A percentile compares a stretch with the other conserved stretches of the same genome.
These are phyloP conservation scores for Gossypium rotundifolium DNA, from an alignment of 345 rosid genomes.

Conservation along the genomic window DNA sequence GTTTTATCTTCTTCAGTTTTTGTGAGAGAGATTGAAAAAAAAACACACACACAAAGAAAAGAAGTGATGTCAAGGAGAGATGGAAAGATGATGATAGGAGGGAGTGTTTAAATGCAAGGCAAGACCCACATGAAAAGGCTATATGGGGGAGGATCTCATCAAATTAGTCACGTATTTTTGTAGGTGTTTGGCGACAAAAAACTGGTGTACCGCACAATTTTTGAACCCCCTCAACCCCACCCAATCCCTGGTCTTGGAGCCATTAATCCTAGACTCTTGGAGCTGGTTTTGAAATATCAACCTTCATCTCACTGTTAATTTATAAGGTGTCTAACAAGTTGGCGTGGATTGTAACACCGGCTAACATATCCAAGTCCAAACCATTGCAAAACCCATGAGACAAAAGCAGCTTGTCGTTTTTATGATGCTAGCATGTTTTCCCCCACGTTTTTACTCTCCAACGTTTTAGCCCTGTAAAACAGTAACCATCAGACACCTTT, in stretches of 20 bases:
- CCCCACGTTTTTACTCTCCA: background rate
- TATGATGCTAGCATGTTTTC: background rate
- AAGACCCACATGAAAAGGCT: conserved; percentile 5
- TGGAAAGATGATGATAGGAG: background rate
- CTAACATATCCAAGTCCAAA: background rate
- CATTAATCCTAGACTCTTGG: background rate
- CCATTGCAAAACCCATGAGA: background rate
- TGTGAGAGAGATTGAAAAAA: background rate
- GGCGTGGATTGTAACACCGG: no score
- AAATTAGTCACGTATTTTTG: conserved; percentile 8
- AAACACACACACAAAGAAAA: background rate
- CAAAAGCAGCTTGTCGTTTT: background rate
- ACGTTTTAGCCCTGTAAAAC: background rate
- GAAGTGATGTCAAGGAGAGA: background rate
- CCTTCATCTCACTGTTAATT: no score
- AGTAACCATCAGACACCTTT: background rate
- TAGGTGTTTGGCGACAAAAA: background rate
- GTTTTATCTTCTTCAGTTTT: background rate
- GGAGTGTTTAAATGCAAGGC: conserved; percentile 3
- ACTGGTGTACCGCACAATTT: background rate
- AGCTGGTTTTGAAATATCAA: no score
- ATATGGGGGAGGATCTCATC: background rate
- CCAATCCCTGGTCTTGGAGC: no score
- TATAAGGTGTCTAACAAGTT: no score
- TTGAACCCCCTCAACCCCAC: background rate